A percentile compares a stretch with the other conserved stretches of the same genome.
These are phyloP conservation scores for Leptomonas seymouri DNA, from an alignment of 208 protist genomes.

Conservation along the genomic window DNA sequence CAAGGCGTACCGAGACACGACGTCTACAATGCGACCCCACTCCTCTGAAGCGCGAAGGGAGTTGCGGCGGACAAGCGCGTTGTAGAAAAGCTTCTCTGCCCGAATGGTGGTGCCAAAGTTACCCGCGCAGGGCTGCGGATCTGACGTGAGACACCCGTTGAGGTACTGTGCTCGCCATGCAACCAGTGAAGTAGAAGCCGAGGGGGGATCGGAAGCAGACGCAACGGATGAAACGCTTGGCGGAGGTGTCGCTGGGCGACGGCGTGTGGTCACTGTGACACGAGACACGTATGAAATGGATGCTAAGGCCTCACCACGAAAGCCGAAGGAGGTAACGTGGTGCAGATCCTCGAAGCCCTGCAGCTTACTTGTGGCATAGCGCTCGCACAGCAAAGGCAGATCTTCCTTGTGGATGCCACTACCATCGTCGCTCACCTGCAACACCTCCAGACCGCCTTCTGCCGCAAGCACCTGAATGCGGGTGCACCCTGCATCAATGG, in stretches of 20 bases:
- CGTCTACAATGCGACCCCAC: constrained; percentile 89
- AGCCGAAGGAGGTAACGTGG: constrained; percentile 89
- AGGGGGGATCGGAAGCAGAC: neutral
- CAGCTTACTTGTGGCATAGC: constrained; percentile 97
- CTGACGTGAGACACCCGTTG: constrained; percentile 94
- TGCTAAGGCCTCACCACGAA: constrained; percentile 92
- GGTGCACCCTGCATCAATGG: constrained; percentile 94
- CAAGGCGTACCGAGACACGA: constrained; percentile 91
- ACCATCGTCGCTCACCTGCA: constrained; percentile 98
- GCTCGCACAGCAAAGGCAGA: constrained; percentile 96
- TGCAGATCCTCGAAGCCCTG: constrained; percentile 89
- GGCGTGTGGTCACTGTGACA: constrained; percentile 74
- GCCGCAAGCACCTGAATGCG: constrained; percentile 89
- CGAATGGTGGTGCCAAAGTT: constrained; percentile 88
- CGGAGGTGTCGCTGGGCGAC: constrained; percentile 10
- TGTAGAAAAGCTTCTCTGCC: constrained; percentile 93
- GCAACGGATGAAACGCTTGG: neutral
- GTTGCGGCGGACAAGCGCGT: constrained; percentile 65
- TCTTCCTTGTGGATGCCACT: constrained; percentile 95
- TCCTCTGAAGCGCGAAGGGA: constrained; percentile 92
- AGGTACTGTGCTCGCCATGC: constrained; percentile 67
- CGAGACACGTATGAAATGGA: constrained; percentile 85
- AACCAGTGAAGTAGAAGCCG: constrained; percentile 14
- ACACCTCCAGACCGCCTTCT: constrained; percentile 95
- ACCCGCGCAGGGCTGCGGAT: constrained; percentile 73